Conservation (phyloP, 2,329 filamentous ascomycete species). For the Lecanicillium sp. region DNA sequence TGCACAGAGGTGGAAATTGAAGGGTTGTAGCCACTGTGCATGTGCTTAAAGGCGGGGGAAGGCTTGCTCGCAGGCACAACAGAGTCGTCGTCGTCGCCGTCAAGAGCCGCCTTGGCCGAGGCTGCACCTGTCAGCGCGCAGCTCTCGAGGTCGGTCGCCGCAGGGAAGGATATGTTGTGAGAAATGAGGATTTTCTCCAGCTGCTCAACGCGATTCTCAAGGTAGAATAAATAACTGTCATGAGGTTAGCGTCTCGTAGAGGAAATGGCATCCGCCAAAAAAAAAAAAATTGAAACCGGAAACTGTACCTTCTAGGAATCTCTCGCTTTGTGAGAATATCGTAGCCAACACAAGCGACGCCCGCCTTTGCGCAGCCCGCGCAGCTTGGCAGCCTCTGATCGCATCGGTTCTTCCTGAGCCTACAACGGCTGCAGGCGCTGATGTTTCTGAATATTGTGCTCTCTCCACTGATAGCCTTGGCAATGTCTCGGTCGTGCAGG, state of each 20-base stretch:
- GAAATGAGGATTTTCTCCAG: slow-evolving; percentile 67
- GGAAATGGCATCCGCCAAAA: slow-evolving; percentile 1
- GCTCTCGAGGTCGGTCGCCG: slow-evolving; percentile 61
- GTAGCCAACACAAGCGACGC: slow-evolving; percentile 85
- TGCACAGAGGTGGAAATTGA: too few species aligned
- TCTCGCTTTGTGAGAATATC: slow-evolving; percentile 94
- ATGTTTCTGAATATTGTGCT: slow-evolving; percentile 74
- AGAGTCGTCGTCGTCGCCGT: too few species aligned
- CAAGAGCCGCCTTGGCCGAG: slow-evolving; percentile 19
- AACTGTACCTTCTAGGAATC: slow-evolving; percentile 78
- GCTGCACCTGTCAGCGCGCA: slow-evolving; percentile 39
- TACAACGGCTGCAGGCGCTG: slow-evolving; percentile 87
- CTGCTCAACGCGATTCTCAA: slow-evolving; percentile 78
- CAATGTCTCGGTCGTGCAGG: too few species aligned
- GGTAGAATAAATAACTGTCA: slow-evolving; percentile 79
- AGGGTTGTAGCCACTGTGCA: too few species aligned
- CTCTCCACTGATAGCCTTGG: slow-evolving; percentile 28
- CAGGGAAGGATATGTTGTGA: slow-evolving; percentile 64
- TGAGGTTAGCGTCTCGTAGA: too few species aligned
- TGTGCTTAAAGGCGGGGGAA: too few species aligned
- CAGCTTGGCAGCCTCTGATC: slow-evolving; percentile 89
- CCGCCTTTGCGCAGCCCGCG: slow-evolving; percentile 83
- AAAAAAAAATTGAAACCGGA: too few species aligned
- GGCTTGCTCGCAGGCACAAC: too few species aligned
- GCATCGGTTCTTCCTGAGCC: slow-evolving; percentile 87